Evolutionary conservation across 1,139 yeast species (phyloP).

Genomic region (Pichia sp.): DNA sequence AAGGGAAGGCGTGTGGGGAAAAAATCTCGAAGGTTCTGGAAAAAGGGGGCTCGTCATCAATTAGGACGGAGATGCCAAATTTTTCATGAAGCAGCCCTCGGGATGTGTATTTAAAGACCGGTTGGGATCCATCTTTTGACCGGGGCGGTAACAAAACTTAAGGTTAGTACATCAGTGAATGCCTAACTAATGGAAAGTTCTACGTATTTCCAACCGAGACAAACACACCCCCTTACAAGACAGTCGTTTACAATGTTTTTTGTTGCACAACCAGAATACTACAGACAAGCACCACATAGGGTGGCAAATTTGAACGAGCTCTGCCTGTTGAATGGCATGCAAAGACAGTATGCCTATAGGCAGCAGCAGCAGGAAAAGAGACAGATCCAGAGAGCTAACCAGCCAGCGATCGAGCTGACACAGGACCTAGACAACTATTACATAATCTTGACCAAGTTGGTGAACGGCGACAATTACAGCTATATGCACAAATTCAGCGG

Average conservation of each 20-base stretch:
- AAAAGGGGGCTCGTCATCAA: not conserved
- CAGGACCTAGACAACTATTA: slow-evolving; percentile 18
- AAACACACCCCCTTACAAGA: not conserved
- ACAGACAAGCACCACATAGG: slow-evolving; percentile 1
- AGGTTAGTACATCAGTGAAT: too few species aligned
- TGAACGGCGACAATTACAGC: slow-evolving; percentile 3
- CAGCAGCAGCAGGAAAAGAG: slow-evolving; percentile 16
- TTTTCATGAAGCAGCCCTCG: not conserved
- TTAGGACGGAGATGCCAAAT: not conserved
- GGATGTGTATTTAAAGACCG: not conserved
- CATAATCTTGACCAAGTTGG: slow-evolving; percentile 14
- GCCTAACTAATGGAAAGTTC: too few species aligned
- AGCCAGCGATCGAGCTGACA: slow-evolving; percentile 10
- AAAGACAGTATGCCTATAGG: slow-evolving; percentile 14
- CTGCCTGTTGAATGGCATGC: slow-evolving; percentile 11
- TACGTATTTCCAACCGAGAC: too few species aligned
- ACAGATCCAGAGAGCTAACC: slow-evolving; percentile 14
- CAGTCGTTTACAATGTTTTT: slow-evolving; percentile 10
- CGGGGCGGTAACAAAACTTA: too few species aligned
- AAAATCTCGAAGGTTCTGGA: slow-evolving; percentile 10
- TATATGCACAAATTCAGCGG: slow-evolving; percentile 15
- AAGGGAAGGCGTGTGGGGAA: not conserved
- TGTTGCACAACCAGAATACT: slow-evolving; percentile 9
- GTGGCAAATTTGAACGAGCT: slow-evolving; percentile 5
- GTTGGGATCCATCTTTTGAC: not conserved